Percentiles rank a stretch among this genome's conserved stretches.
Evolutionary conservation across 2,329 filamentous ascomycete genomes (phyloP).

Genomic region (Aspergillus sp.): DNA sequence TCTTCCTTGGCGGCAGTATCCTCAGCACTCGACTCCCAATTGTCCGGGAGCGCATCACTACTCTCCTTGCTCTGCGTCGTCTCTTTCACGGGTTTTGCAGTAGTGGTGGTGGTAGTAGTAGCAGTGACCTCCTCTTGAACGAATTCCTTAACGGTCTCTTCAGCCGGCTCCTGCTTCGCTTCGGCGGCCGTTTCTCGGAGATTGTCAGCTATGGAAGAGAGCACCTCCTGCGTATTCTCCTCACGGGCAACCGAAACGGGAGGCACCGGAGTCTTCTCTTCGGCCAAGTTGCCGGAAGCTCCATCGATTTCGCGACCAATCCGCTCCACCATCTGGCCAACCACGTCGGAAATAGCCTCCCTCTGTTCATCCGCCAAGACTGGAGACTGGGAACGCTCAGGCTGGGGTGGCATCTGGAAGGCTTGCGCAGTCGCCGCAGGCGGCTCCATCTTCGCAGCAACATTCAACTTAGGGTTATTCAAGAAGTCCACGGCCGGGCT

Average conservation of each 20-base stretch:
- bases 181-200: constrained; percentile 36
- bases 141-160: constrained; percentile 46
- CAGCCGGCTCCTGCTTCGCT: constrained; percentile 43
- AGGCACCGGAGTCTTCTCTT: constrained; percentile 39
- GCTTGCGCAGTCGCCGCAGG: constrained; percentile 5
- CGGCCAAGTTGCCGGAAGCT: constrained; percentile 52
- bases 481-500: constrained; percentile 29
- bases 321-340: constrained; percentile 56
- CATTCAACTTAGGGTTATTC: constrained; percentile 16
- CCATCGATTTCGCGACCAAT: constrained; percentile 56
- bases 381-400: constrained; percentile 16
- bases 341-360: constrained; percentile 64
- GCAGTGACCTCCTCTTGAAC: constrained; percentile 46
- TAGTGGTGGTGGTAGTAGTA: constrained; percentile 39
- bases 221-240: constrained; percentile 29
- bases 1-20: constrained; percentile 58
- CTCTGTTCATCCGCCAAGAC: constrained; percentile 32
- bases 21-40: constrained; percentile 76
- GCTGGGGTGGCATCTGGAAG: background rate
- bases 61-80: constrained; percentile 45
- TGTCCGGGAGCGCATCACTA: constrained; percentile 60
- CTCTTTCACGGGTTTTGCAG: constrained; percentile 43
- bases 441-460: constrained; percentile 15
- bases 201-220: constrained; percentile 24
- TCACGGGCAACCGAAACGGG: constrained; percentile 23